These are phyloP conservation scores for Suillus paluster DNA, from an alignment of 768 basidiomycete genomes.

Conservation along the genomic window DNA sequence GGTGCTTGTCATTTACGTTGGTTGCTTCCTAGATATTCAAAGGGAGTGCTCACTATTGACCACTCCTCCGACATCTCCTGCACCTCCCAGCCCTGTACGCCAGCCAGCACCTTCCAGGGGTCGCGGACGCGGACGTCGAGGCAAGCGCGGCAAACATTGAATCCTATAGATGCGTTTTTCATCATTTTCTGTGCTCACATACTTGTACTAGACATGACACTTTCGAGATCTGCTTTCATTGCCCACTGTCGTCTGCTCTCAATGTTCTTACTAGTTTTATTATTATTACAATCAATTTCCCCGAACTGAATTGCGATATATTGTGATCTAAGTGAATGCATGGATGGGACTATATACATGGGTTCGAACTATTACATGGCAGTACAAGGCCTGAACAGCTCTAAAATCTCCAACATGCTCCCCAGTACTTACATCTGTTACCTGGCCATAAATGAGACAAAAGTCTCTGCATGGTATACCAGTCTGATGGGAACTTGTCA, in stretches of 20 bases:
- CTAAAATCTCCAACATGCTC: background rate
- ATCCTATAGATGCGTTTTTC: no score
- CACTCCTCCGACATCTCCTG: background rate
- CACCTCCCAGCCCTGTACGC: background rate
- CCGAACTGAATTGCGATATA: background rate
- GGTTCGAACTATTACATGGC: background rate
- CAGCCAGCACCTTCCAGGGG: background rate
- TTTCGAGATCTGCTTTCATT: no score
- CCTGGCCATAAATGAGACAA: background rate
- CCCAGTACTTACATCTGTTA: background rate
- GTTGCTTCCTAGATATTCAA: background rate
- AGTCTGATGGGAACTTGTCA: no score
- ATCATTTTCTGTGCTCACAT: no score
- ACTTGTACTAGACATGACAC: no score
- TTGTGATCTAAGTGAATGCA: background rate
- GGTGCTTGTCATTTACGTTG: no score
- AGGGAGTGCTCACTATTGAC: background rate
- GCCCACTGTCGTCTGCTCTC: background rate
- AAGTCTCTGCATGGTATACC: background rate
- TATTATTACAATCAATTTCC: background rate
- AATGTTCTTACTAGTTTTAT: background rate
- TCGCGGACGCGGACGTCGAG: background rate
- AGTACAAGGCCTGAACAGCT: background rate
- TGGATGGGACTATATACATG: background rate
- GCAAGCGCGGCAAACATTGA: background rate